Conservation (phyloP, 108 stramenopile genomes). For the Cyclotella choctawhatcheeana region DNA sequence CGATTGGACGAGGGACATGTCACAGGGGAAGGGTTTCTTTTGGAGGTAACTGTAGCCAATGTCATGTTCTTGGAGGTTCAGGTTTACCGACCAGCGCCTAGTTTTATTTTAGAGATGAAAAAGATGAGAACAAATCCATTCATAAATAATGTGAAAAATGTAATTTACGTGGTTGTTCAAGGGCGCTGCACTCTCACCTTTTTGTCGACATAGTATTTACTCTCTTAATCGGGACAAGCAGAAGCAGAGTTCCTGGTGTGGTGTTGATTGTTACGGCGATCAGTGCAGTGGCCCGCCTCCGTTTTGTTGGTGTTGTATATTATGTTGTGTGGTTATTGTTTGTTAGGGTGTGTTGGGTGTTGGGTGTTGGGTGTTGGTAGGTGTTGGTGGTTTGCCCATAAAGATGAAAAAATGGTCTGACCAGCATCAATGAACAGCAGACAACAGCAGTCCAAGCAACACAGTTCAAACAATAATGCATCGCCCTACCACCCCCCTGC, state of each 20-base stretch:
- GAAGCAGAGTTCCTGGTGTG: neutral
- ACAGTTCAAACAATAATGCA: neutral
- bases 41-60: conserved; percentile 48
- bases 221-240: neutral
- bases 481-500: neutral
- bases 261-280: neutral
- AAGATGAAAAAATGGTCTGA: too few relatives aligned
- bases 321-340: neutral
- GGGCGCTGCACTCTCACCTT: conserved; percentile 2
- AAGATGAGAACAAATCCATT: neutral
- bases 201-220: conserved; percentile 2
- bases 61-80: conserved; percentile 56
- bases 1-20: conserved; percentile 47
- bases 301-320: neutral
- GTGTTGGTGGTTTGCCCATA: neutral
- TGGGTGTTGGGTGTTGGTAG: neutral
- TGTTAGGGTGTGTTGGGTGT: neutral
- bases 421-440: too few relatives aligned
- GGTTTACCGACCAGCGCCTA: conserved; percentile 60
- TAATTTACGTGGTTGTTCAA: neutral
- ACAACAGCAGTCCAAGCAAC: neutral
- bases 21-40: conserved; percentile 34
- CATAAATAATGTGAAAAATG: neutral
- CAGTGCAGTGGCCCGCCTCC: neutral
- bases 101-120: neutral